Conservation (phyloP, 2,329 filamentous ascomycete species). For the Decorospora gaudefroyi region DNA sequence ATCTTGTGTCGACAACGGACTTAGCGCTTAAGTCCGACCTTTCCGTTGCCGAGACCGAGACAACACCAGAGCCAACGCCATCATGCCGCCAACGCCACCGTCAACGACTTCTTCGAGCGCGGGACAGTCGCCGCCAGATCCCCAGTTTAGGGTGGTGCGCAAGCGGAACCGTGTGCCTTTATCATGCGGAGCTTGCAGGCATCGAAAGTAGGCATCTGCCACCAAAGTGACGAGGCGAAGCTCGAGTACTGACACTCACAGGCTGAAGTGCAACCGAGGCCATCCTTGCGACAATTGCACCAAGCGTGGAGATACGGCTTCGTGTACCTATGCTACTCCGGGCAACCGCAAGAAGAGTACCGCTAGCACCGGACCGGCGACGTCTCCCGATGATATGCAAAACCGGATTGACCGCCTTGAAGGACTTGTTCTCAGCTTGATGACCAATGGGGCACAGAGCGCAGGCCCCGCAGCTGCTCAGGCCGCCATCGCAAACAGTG, state of each 20-base stretch:
- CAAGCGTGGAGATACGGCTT: constrained; percentile 78
- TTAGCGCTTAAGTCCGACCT: constrained; percentile 29
- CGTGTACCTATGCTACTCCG: constrained; percentile 79
- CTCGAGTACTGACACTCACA: constrained; percentile 39
- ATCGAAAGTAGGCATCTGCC: constrained; percentile 72
- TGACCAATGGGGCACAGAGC: constrained; percentile 80
- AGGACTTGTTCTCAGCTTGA: constrained; percentile 86
- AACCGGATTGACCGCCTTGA: constrained; percentile 95
- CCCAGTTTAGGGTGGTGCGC: constrained; percentile 83
- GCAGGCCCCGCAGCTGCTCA: constrained; percentile 63
- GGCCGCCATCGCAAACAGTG: constrained; percentile 58
- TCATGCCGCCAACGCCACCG: constrained; percentile 76
- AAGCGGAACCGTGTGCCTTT: constrained; percentile 91
- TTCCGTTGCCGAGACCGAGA: constrained; percentile 12
- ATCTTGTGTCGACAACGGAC: constrained; percentile 24
- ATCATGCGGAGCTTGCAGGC: constrained; percentile 87
- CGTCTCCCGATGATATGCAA: constrained; percentile 92
- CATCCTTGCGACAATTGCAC: constrained; percentile 94
- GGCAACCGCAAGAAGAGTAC: constrained; percentile 72
- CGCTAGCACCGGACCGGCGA: constrained; percentile 59
- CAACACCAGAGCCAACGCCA: constrained; percentile 8
- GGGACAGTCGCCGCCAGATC: constrained; percentile 81
- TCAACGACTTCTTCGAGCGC: constrained; percentile 77
- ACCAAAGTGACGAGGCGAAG: background rate
- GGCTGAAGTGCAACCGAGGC: constrained; percentile 88